These are phyloP conservation scores for Cytospora chrysosperma DNA, from an alignment of 2,329 filamentous ascomycete genomes.

Conservation along the genomic window DNA sequence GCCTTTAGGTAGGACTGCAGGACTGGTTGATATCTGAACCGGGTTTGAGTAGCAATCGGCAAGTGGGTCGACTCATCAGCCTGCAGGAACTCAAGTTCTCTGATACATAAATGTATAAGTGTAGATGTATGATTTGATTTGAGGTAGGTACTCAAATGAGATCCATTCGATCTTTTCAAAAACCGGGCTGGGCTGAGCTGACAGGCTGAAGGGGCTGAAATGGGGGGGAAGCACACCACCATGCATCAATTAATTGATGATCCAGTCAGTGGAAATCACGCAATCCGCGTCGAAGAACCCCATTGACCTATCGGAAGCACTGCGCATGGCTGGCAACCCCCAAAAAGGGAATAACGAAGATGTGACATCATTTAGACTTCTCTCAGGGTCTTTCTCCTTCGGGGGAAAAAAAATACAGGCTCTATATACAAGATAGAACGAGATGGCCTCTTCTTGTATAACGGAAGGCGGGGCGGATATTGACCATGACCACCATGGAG, in stretches of 20 bases:
- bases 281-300: conserved; percentile 1
- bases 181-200: too few relatives aligned
- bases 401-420: neutral
- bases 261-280: conserved; percentile 16
- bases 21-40: neutral
- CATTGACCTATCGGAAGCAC: conserved; percentile 19
- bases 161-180: neutral
- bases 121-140: too few relatives aligned
- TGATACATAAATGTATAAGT: too few relatives aligned
- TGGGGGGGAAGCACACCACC: neutral
- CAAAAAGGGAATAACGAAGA: neutral
- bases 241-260: neutral
- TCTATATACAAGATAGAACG: neutral
- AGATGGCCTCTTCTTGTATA: neutral
- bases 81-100: neutral
- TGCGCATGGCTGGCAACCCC: neutral
- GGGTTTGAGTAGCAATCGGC: neutral
- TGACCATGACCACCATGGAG: too few relatives aligned
- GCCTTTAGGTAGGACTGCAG: neutral
- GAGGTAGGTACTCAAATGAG: too few relatives aligned
- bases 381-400: neutral
- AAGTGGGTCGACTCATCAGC: neutral
- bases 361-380: conserved; percentile 18
- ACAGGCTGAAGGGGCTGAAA: neutral
- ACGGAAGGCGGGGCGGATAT: neutral